Base-by-base conservation (phyloP, 768 basidiomycete species). In the Sarcodon sp. region DNA sequence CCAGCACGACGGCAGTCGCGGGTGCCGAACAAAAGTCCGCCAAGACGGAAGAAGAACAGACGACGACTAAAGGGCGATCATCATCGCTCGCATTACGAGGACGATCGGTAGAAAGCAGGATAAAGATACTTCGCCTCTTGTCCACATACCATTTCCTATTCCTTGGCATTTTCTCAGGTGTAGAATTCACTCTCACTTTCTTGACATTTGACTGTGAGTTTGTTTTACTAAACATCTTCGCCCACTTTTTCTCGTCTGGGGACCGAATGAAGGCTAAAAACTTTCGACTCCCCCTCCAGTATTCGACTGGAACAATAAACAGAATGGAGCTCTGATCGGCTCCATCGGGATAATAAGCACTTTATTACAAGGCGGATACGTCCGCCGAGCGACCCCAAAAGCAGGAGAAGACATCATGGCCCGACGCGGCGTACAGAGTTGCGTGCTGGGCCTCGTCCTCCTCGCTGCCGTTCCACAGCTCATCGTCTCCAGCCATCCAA, bases 131-230 rank as follows among this genome's bases (percentile, higher is more conserved):
- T 45, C 71, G 67, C 54, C 60, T 68, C 7, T 68, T 93, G 39
- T 79, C 83, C 35, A 64, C 67, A 39, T 61, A 87, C 12, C 93
- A 98, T 61, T 84, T 91, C 61, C 63, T 81, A 43, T 99, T 97
- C 69, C 68, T 98, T 51, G 76, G 83, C 46, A 61, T 94, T 45
- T 98, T 99, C 64, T 93, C 93, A 1, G 94, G 93, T 10, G 78
- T 96, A 45, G 94, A 99, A 61, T 97, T 97, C 64, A 99, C 94
- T 0, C 70, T 99, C 16, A 94, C 91, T 0, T 98, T 98, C 72
- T 69, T 97, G 43, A 96, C 87, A 2, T 92, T 89, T 57, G 87
- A 90, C 61, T 64, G 89, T 85, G 66, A 62, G 82, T 41, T 49
- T 52, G 9, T 50, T 6, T 21, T 21, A 37, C 41, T 32, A 13